Evolutionary conservation across 805 yeast species (phyloP).

Genomic region (Ogataea salicorniae): DNA sequence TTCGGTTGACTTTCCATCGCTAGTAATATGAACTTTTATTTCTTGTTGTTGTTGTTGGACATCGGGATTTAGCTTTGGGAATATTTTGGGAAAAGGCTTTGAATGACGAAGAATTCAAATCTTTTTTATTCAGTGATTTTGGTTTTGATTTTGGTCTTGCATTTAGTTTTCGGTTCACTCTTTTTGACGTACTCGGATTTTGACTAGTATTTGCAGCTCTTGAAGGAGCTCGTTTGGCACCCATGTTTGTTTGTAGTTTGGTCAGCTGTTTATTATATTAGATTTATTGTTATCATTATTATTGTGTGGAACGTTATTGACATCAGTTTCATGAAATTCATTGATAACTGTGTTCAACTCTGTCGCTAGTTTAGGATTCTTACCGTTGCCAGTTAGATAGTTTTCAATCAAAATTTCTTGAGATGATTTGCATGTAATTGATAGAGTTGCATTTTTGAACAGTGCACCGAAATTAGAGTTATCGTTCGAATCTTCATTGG

Average conservation of each 20-base stretch:
- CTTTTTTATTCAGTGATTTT: no score
- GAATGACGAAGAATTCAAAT: no score
- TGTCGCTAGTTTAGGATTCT: constrained; percentile 13
- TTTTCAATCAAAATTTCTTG: constrained; percentile 13
- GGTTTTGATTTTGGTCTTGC: no score
- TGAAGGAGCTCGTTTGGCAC: no score
- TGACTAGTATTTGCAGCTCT: no score
- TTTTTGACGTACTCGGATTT: no score
- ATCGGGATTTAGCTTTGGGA: no score
- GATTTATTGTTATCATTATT: not conserved
- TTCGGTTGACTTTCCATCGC: no score
- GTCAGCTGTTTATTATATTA: not conserved
- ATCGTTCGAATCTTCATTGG: not conserved
- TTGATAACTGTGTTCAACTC: constrained; percentile 11
- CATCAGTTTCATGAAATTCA: constrained; percentile 4
- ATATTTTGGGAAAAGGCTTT: no score
- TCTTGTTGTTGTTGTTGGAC: no score
- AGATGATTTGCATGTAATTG: constrained; percentile 15
- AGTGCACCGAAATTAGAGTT: constrained; percentile 3
- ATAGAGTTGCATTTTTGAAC: constrained; percentile 11
- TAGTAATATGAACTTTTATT: no score
- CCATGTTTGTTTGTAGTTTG: not conserved
- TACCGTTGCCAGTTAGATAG: constrained; percentile 10
- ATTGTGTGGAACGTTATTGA: not conserved
- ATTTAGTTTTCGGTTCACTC: no score